phyloP scores from a whole-genome alignment of 1,139 yeast genomes.

The Diutina rugosa region DNA sequence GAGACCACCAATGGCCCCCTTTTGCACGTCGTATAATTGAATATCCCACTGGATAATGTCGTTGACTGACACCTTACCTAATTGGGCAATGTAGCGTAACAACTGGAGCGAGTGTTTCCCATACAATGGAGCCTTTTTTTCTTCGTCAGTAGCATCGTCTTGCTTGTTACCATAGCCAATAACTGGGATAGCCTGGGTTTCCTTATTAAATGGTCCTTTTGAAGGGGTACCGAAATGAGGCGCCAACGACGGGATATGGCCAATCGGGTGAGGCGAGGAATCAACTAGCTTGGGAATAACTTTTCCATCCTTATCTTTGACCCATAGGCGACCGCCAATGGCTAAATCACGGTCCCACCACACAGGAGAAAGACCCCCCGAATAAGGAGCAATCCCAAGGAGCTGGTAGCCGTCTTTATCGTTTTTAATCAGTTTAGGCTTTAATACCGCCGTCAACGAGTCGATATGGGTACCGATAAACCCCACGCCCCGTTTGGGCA shows the following conservation, averaged over 20 bases:
- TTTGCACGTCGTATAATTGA: constrained; percentile 53
- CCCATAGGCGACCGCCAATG: constrained; percentile 46
- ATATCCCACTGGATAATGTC: constrained; percentile 46
- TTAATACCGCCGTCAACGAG: not conserved
- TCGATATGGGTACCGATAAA: constrained; percentile 1
- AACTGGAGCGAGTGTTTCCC: constrained; percentile 46
- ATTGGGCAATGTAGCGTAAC: constrained; percentile 41
- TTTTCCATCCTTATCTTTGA: constrained; percentile 19
- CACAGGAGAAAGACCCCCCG: not conserved
- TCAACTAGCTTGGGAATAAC: constrained; percentile 33
- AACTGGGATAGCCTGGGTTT: constrained; percentile 52
- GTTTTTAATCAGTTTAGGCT: not conserved
- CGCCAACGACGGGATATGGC: constrained; percentile 52
- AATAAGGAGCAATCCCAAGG: not conserved
- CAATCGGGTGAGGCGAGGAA: constrained; percentile 52
- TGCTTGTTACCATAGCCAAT: constrained; percentile 30
- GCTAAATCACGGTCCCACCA: constrained; percentile 3
- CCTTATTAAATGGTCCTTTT: constrained; percentile 40
- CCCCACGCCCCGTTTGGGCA: not conserved
- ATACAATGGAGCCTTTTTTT: constrained; percentile 44
- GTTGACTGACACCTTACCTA: constrained; percentile 33
- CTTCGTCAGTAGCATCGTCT: constrained; percentile 37
- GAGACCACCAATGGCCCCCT: constrained; percentile 48
- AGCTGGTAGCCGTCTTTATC: not conserved
- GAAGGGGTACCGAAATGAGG: constrained; percentile 49